These are phyloP conservation scores for Halenospora varia DNA, from an alignment of 495 filamentous ascomycete species.

Conservation along the genomic window DNA sequence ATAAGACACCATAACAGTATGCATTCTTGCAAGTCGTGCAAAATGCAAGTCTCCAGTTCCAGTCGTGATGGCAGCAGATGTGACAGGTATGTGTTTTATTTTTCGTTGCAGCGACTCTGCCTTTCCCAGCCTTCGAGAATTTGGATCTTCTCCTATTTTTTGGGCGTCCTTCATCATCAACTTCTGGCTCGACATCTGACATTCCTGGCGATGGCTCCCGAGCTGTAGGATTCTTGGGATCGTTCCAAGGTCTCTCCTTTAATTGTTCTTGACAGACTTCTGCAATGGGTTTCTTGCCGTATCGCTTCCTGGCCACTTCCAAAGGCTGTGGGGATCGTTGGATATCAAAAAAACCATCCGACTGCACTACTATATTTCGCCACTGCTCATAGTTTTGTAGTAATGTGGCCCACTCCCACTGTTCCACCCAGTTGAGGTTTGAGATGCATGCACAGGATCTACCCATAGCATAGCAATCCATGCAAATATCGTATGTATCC, in stretches of 20 bases:
- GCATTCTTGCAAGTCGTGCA: constrained; percentile 69
- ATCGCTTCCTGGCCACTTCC: constrained; percentile 54
- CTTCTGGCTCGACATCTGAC: constrained; percentile 36
- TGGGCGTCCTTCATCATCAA: constrained; percentile 47
- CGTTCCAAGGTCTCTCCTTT: constrained; percentile 52
- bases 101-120: constrained; percentile 6
- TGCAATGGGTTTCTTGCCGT: constrained; percentile 72
- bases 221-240: constrained; percentile 39
- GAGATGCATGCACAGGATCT: constrained; percentile 86
- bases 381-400: constrained; percentile 74
- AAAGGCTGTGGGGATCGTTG: constrained; percentile 57
- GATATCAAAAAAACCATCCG: constrained; percentile 55
- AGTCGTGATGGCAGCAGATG: constrained; percentile 71
- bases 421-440: constrained; percentile 83
- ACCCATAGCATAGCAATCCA: constrained; percentile 95
- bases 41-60: constrained; percentile 72
- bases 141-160: constrained; percentile 38
- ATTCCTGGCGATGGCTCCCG: constrained; percentile 18
- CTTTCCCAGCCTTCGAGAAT: background rate
- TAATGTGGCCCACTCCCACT: constrained; percentile 82
- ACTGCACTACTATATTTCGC: constrained; percentile 67
- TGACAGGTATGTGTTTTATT: constrained; percentile 55
- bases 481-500: constrained; percentile 88
- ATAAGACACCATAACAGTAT: constrained; percentile 88
- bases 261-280: constrained; percentile 89